Evolutionary conservation across 371 early-diverging fungal species (phyloP).

Genomic region (Mucor piriformis): DNA sequence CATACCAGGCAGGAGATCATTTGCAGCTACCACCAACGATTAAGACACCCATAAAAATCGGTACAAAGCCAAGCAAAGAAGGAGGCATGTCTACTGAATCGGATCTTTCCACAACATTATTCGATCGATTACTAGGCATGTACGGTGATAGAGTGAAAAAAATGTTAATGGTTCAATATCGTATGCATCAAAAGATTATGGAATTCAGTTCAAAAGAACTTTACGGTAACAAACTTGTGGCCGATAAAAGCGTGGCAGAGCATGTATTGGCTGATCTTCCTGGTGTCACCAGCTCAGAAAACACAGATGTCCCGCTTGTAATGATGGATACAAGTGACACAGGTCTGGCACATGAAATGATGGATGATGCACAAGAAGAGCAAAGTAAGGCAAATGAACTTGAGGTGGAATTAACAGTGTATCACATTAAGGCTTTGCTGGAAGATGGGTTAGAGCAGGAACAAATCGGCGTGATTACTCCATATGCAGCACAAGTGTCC

Average conservation of each 20-base stretch:
- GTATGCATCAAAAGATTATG: slow-evolving; percentile 89
- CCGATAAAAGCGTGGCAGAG: slow-evolving; percentile 66
- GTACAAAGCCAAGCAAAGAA: slow-evolving; percentile 18
- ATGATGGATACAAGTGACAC: slow-evolving; percentile 80
- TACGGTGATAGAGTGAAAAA: slow-evolving; percentile 64
- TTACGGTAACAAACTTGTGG: slow-evolving; percentile 66
- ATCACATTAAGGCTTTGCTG: slow-evolving; percentile 65
- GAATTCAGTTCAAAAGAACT: slow-evolving; percentile 69
- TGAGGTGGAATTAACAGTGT: slow-evolving; percentile 71
- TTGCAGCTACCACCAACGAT: slow-evolving; percentile 90
- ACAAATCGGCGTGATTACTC: slow-evolving; percentile 86
- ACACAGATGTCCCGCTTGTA: slow-evolving; percentile 65
- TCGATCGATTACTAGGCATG: slow-evolving; percentile 69
- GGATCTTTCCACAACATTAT: slow-evolving; percentile 57
- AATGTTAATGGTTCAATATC: slow-evolving; percentile 84
- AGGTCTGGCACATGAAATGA: slow-evolving; percentile 50
- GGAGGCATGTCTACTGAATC: slow-evolving; percentile 30
- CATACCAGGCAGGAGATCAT: slow-evolving; percentile 87
- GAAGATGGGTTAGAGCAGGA: slow-evolving; percentile 62
- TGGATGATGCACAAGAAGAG: slow-evolving; percentile 61
- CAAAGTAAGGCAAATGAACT: slow-evolving; percentile 73
- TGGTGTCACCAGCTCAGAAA: slow-evolving; percentile 57
- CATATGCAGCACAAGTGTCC: slow-evolving; percentile 83
- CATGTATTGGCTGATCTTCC: slow-evolving; percentile 71
- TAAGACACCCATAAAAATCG: slow-evolving; percentile 41